Evolutionary conservation across 2,329 filamentous ascomycete genomes (phyloP).

Genomic region (Aspergillus ruber): DNA sequence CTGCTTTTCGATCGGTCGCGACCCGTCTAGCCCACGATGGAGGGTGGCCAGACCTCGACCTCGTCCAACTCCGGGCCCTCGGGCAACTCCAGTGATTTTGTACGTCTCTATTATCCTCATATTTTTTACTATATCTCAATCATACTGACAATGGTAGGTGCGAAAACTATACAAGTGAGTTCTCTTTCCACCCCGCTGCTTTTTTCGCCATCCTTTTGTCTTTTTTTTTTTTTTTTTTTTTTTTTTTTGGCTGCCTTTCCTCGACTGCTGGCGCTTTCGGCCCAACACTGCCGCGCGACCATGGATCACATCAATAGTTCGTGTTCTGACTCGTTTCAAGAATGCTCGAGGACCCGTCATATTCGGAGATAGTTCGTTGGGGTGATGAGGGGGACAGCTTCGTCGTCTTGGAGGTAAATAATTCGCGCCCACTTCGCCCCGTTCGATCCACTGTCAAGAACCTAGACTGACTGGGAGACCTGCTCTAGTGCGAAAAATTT

Average conservation of each 20-base stretch:
- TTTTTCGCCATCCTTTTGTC: not conserved
- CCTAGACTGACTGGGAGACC: conserved; percentile 10
- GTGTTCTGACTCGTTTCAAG: conserved; percentile 40
- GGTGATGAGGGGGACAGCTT: conserved; percentile 92
- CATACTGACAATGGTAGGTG: conserved; percentile 54
- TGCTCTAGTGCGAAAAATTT: conserved; percentile 83
- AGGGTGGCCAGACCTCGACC: conserved; percentile 38
- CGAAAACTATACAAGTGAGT: conserved; percentile 96
- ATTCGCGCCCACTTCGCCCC: conserved; percentile 10
- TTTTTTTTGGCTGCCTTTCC: conserved; percentile 4
- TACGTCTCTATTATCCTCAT: conserved; percentile 47
- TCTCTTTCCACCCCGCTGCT: conserved; percentile 1
- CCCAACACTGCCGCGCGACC: too few relatives aligned
- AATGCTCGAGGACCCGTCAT: conserved; percentile 93
- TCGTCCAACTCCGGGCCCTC: conserved; percentile 41
- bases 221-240: conserved; percentile 2
- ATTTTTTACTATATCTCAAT: conserved; percentile 2
- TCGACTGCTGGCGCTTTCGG: too few relatives aligned
- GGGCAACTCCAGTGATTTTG: conserved; percentile 93
- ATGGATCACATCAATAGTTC: conserved; percentile 4
- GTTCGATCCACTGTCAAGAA: conserved; percentile 3
- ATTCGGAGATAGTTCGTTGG: conserved; percentile 91
- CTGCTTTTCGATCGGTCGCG: conserved; percentile 33
- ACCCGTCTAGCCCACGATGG: conserved; percentile 40
- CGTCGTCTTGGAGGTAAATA: conserved; percentile 84